Base-by-base conservation (phyloP, 768 basidiomycete genomes). In the Leucocoprinus birnbaumii region DNA sequence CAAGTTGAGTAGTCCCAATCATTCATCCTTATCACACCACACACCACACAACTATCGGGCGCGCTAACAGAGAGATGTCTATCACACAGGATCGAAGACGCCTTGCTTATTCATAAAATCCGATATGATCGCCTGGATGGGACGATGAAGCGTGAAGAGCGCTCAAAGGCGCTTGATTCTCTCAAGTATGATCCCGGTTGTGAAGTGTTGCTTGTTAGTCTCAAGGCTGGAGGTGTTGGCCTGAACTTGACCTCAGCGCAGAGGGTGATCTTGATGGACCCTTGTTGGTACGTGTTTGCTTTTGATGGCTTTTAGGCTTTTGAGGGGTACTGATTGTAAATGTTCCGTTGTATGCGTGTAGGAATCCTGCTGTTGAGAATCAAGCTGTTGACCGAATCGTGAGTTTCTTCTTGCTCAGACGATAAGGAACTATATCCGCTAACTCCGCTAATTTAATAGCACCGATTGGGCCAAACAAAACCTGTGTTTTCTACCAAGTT, bases 301-400 rank as follows among this genome's bases (percentile, higher is more conserved):
- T 44, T 42, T 21, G n/a, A n/a, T n/a, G n/a, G n/a, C n/a, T 18
- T 3, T 22, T 14, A 50, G 58, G 53, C 41, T n/a, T 57, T 35
- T 62, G 46, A 16, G 25, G 44, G 6, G 44, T 43, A 14, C 38
- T 6, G 11, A n/a, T 13, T 38, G 16, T 14, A 10, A 16, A 38
- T 38, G 4, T 38, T 38, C n/a, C 16, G 9, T 35, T 35, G 34
- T 35, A 14, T 35, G 34, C 14, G 22, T 50, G 38, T 61, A 94
- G 91, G 94, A 97, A 97, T 63, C 94, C 94, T 14, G 94, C 94
- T 18, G 94, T 95, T 4, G 94, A 98, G 73, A 94, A 97, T 65
- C 96, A 98, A 71, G 96, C 95, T 18, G 92, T 98, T 25, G 97
- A 99, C 72, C 91, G 96, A 49, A 96, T 97, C 60, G 94, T 97